A percentile compares a stretch with the other conserved stretches of the same genome.
Evolutionary conservation across 805 yeast species (phyloP).

Genomic region (Sugiyamaella qingdaonensis): DNA sequence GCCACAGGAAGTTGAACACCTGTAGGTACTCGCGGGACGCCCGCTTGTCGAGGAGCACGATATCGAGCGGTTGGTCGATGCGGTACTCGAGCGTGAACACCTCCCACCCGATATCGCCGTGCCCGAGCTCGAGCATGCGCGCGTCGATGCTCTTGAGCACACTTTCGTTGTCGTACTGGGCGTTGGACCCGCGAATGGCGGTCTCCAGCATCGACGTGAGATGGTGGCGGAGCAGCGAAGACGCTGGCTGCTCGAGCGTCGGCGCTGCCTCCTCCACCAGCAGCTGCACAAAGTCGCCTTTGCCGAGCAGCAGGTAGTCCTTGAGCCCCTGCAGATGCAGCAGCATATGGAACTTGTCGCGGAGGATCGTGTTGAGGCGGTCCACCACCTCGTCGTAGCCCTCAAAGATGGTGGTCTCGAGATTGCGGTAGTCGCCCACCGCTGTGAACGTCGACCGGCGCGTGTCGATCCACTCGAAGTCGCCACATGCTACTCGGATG

Average conservation of each 20-base stretch:
- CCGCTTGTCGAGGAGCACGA: constrained; percentile 49
- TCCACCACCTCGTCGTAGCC: constrained; percentile 47
- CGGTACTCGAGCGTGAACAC: constrained; percentile 81
- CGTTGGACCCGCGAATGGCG: constrained; percentile 45
- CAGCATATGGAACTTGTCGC: constrained; percentile 45
- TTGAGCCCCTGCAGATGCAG: constrained; percentile 60
- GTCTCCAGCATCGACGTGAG: constrained; percentile 61
- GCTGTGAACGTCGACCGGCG: constrained; percentile 16
- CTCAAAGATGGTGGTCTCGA: constrained; percentile 34
- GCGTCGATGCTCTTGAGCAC: constrained; percentile 69
- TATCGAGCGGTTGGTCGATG: constrained; percentile 46
- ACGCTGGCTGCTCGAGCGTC: constrained; percentile 57
- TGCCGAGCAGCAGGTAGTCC: constrained; percentile 62
- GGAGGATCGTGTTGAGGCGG: constrained; percentile 48
- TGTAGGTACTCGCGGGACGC: constrained; percentile 56
- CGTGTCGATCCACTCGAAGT: constrained; percentile 53
- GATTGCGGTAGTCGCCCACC: constrained; percentile 18
- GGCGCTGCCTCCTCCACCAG: constrained; percentile 53
- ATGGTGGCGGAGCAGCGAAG: constrained; percentile 58
- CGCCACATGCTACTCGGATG: constrained; percentile 60
- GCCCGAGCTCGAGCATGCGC: constrained; percentile 66
- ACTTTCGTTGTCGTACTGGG: constrained; percentile 33
- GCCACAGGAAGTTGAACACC: constrained; percentile 83
- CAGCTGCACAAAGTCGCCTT: constrained; percentile 76
- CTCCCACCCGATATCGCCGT: constrained; percentile 84